Evolutionary conservation across 139 green algal genomes (phyloP).

Genomic region (Raphidocelis subcapitata): DNA sequence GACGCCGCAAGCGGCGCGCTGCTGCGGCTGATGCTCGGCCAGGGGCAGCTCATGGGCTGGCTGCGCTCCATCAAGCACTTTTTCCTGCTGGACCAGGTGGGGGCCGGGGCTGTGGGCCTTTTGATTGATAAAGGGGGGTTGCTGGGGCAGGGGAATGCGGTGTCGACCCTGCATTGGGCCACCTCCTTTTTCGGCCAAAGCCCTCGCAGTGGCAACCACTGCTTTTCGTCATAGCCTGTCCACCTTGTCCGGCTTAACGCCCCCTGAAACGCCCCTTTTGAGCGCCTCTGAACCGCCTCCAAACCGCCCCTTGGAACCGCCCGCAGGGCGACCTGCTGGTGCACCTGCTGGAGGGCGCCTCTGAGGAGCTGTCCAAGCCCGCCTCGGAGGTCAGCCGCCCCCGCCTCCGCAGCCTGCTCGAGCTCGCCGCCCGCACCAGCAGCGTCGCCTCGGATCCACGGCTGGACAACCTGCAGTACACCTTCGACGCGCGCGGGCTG

Average conservation of each 20-base stretch:
- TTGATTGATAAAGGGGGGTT: background rate
- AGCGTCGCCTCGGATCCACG: conserved; percentile 59
- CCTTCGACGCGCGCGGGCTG: conserved; percentile 62
- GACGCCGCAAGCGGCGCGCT: conserved; percentile 50
- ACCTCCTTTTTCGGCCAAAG: no score
- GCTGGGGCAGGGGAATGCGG: background rate
- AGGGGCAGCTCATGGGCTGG: conserved; percentile 46
- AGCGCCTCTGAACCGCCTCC: no score
- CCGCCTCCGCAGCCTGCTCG: conserved; percentile 84
- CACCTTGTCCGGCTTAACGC: no score
- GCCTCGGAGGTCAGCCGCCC: conserved; percentile 55
- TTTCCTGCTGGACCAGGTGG: conserved; percentile 85
- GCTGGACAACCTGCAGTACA: conserved; percentile 61
- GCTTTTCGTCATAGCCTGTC: no score
- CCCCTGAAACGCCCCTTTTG: no score
- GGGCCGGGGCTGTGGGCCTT: background rate
- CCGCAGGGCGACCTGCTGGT: conserved; percentile 80
- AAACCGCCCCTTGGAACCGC: no score
- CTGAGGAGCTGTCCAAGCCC: conserved; percentile 66
- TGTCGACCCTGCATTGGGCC: no score
- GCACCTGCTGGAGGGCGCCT: conserved; percentile 45
- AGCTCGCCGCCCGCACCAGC: conserved; percentile 51
- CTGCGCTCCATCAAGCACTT: conserved; percentile 86
- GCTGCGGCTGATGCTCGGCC: conserved; percentile 61
- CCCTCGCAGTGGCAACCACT: no score